phyloP scores from a whole-genome alignment of 2,329 filamentous ascomycete genomes.

The Zymoseptoria tritici region DNA sequence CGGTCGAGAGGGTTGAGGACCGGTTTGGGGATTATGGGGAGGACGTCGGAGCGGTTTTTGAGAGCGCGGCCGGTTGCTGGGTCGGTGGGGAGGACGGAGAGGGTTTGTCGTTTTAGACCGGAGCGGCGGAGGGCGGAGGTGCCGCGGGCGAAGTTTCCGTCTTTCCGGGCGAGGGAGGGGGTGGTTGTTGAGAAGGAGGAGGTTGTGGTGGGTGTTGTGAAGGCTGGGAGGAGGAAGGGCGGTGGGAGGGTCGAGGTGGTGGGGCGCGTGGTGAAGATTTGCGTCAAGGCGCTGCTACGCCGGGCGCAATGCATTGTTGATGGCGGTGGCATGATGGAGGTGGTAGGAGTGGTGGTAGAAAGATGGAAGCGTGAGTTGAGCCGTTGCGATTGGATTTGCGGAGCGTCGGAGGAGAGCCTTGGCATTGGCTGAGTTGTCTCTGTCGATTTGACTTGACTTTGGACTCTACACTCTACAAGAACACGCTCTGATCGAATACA shows the following conservation, averaged over 20 bases:
- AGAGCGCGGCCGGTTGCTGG: not conserved
- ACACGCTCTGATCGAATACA: no score
- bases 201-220: conserved; percentile 17
- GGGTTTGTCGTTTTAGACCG: conserved; percentile 54
- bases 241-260: conserved; percentile 22
- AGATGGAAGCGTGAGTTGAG: not conserved
- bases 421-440: not conserved
- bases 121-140: conserved; percentile 74
- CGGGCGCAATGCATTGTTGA: conserved; percentile 18
- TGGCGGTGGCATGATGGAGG: not conserved
- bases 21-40: conserved; percentile 60
- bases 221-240: conserved; percentile 30
- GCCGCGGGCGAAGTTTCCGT: conserved; percentile 73
- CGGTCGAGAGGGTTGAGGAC: conserved; percentile 52
- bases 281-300: conserved; percentile 12
- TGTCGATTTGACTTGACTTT: not conserved
- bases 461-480: no score
- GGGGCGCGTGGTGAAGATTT: conserved; percentile 10
- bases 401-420: not conserved
- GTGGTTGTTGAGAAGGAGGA: conserved; percentile 23
- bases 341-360: not conserved
- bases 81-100: not conserved
- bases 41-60: conserved; percentile 55
- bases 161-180: conserved; percentile 40
- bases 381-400: not conserved